Conservation (phyloP, 257 asterid genomes). For the Verbascum thapsus region DNA sequence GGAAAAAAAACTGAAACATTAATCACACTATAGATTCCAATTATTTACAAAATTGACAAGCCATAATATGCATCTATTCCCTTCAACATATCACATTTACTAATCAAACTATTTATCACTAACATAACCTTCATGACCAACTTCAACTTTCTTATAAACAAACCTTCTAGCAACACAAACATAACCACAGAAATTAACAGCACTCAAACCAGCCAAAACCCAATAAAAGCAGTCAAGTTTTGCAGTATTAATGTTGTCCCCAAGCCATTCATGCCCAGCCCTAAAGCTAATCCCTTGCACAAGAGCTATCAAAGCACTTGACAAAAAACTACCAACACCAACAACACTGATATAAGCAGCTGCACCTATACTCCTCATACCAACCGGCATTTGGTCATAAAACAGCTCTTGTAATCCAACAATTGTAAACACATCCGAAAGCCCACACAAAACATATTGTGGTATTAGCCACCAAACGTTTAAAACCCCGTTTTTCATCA, state of each 20-base stretch:
- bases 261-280: constrained; percentile 54
- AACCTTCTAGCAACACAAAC: constrained; percentile 48
- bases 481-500: constrained; percentile 32
- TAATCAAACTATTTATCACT: constrained; percentile 8
- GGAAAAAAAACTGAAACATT: too few relatives aligned
- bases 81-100: neutral
- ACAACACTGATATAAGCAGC: constrained; percentile 52
- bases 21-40: neutral
- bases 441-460: constrained; percentile 50
- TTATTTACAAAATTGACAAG: neutral
- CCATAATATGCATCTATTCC: neutral
- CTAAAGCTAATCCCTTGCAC: constrained; percentile 42
- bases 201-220: constrained; percentile 53
- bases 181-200: constrained; percentile 41
- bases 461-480: constrained; percentile 65
- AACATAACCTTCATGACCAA: neutral
- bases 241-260: constrained; percentile 49
- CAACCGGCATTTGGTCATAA: constrained; percentile 62
- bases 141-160: constrained; percentile 38
- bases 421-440: constrained; percentile 51
- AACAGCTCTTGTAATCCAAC: constrained; percentile 70
- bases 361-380: constrained; percentile 62
- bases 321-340: constrained; percentile 58
- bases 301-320: constrained; percentile 41
- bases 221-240: constrained; percentile 49